Evolutionary conservation across 116 monocot genomes (phyloP).

Genomic region (Phalaenopsis hybrid): DNA sequence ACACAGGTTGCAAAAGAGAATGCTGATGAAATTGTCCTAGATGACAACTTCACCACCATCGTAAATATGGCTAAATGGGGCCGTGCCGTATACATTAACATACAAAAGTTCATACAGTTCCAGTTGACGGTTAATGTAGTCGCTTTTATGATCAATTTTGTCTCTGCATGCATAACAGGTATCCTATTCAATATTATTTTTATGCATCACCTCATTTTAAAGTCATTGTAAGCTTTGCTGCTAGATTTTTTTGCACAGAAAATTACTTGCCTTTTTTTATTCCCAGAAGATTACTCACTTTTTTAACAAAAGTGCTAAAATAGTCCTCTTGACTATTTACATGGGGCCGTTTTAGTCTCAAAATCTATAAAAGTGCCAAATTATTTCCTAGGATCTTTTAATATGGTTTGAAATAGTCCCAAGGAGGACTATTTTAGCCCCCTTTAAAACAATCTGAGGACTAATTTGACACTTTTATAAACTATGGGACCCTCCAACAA

Average conservation of each 20-base stretch:
- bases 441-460: no score
- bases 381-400: no score
- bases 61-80: slow-evolving; percentile 90
- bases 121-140: slow-evolving; percentile 97
- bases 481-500: no score
- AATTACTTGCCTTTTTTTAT: background rate
- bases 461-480: no score
- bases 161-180: slow-evolving; percentile 90
- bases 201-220: no score
- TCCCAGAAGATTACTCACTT: background rate
- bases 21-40: slow-evolving; percentile 89
- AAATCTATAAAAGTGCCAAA: no score
- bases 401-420: no score
- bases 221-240: no score
- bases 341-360: no score
- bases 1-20: slow-evolving; percentile 92
- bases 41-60: slow-evolving; percentile 89
- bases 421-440: no score
- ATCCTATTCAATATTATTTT: no score
- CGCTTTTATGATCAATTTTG: slow-evolving; percentile 85
- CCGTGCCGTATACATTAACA: slow-evolving; percentile 91
- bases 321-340: no score
- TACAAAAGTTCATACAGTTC: slow-evolving; percentile 98
- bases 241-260: background rate
- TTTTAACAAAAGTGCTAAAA: background rate